These are phyloP conservation scores for Trichoderma simmonsii DNA, from an alignment of 2,329 filamentous ascomycete species.

Conservation along the genomic window DNA sequence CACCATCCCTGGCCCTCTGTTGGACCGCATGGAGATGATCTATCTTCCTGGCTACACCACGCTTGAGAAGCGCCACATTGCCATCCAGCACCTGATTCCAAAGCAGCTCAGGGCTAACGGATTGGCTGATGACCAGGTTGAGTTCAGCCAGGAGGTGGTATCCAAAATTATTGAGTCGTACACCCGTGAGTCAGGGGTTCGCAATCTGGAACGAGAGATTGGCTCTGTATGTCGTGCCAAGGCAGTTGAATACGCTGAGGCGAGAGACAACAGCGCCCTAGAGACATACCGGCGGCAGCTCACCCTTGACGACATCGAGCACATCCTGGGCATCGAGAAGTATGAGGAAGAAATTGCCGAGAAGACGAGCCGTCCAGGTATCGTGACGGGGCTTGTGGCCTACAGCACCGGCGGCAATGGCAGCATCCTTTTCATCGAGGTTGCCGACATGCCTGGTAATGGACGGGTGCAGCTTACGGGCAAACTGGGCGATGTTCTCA, in stretches of 20 bases:
- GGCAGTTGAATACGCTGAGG: slow-evolving; percentile 91
- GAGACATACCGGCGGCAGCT: slow-evolving; percentile 72
- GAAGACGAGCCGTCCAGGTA: slow-evolving; percentile 75
- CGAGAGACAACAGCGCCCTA: slow-evolving; percentile 68
- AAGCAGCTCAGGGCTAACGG: slow-evolving; percentile 94
- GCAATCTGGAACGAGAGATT: slow-evolving; percentile 93
- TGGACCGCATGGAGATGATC: slow-evolving; percentile 97
- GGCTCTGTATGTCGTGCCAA: slow-evolving; percentile 92
- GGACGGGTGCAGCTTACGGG: slow-evolving; percentile 93
- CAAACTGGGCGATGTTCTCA: slow-evolving; percentile 93
- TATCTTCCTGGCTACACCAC: slow-evolving; percentile 93
- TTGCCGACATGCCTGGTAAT: slow-evolving; percentile 92
- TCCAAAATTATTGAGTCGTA: slow-evolving; percentile 96
- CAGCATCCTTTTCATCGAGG: slow-evolving; percentile 96
- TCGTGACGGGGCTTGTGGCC: slow-evolving; percentile 93
- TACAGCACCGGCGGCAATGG: slow-evolving; percentile 92
- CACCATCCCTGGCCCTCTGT: slow-evolving; percentile 87
- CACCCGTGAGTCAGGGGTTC: slow-evolving; percentile 92
- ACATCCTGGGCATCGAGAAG: slow-evolving; percentile 86
- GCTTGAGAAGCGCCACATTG: slow-evolving; percentile 94
- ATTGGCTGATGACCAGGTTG: slow-evolving; percentile 69
- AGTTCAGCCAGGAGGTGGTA: slow-evolving; percentile 77
- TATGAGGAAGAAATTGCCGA: slow-evolving; percentile 96
- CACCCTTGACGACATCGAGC: slow-evolving; percentile 76
- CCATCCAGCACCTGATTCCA: slow-evolving; percentile 86